phyloP scores from a whole-genome alignment of 306 rosid species.

The Fragaria nilgerrensis region DNA sequence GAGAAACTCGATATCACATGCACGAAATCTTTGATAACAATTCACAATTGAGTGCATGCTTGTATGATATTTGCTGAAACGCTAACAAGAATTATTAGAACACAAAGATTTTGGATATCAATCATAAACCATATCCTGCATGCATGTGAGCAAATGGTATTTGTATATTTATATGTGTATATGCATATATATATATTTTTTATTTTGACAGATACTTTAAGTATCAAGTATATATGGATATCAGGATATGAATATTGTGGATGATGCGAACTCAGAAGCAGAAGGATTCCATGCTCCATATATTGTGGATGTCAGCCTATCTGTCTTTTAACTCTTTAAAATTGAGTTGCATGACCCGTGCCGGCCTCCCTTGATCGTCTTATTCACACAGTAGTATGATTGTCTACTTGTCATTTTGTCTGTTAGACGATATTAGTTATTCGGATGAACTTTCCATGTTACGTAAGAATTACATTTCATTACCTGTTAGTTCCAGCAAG shows the following conservation, averaged over 20 bases:
- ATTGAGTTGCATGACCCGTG: neutral
- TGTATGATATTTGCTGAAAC: neutral
- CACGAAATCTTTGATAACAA: neutral
- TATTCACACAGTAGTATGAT: neutral
- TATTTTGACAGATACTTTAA: neutral
- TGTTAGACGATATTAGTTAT: no score
- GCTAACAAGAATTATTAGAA: neutral
- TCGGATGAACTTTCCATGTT: no score
- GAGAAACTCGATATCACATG: neutral
- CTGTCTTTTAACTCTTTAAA: neutral
- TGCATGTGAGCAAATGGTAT: neutral
- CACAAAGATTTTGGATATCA: neutral
- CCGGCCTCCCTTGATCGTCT: neutral
- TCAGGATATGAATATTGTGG: neutral
- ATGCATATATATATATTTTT: no score
- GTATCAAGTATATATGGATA: neutral
- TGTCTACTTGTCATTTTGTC: neutral
- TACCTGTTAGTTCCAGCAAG: neutral
- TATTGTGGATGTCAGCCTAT: neutral
- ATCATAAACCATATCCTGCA: neutral
- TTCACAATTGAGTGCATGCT: neutral
- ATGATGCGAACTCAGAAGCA: neutral
- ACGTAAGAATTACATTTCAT: neutral
- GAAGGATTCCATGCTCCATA: slow-evolving; percentile 5
- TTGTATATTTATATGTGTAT: neutral